Evolutionary conservation across 2,329 filamentous ascomycete genomes (phyloP), one percentile per base, ranked within the genome.

Genomic region (Lasiodiplodia sp.): DNA sequence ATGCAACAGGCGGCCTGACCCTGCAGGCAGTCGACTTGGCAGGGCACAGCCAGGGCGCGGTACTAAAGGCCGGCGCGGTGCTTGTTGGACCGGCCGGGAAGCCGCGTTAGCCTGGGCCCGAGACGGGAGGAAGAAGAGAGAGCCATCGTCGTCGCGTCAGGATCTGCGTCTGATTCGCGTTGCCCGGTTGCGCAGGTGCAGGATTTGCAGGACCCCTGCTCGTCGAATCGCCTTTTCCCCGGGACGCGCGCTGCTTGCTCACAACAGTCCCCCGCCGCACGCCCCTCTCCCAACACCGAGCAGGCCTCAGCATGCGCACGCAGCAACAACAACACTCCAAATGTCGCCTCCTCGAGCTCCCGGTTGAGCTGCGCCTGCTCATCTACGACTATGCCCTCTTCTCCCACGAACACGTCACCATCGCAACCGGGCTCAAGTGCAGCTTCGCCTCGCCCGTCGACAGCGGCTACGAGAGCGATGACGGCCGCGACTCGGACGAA

Each of bases 301-400:
- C 58, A 37, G 60, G 60, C 60, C 60, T 64, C 62, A 51, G 34
- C 14, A 66, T 66, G 63, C 63, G 51, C 63, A 38, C 63, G n/a
- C 55, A n/a, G 34, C 52, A 28, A 37, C 31, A 57, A n/a, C 28
- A 57, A n/a, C 28, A 11, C 44, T 7, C 44, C 60, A 64, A 64
- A 52, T 60, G 44, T 16, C 65, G 49, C 21, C 44, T 79, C 65
- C 68, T 78, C 52, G 70, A 72, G 12, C 72, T 82, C 16, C 80
- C 81, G 4, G 74, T 77, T 23, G 81, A 83, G 72, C 71, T 83
- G 28, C 77, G 81, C 55, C 80, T 82, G 47, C 73, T 77, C 18
- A 81, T 83, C 62, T 83, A 82, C 74, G 75, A 78, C 40, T 78
- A 78, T 68, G 77, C 79, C 21, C 74, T 82, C 28, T 73, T 76